These are phyloP conservation scores for Lactarius vividus DNA, from an alignment of 768 basidiomycete genomes.

Conservation along the genomic window DNA sequence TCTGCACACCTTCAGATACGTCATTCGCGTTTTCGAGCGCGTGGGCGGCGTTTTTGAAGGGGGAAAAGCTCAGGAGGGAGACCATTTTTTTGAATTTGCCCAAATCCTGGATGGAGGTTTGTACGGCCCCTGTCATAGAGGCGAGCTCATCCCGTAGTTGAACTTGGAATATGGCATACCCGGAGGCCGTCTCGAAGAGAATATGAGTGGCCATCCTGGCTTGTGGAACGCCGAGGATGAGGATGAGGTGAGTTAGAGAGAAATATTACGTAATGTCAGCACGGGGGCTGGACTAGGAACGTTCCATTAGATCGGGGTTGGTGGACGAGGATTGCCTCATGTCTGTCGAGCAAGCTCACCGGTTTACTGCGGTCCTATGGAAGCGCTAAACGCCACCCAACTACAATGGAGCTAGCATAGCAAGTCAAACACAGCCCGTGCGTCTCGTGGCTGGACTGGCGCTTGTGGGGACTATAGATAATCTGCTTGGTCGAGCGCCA, in stretches of 20 bases:
- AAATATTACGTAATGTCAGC: neutral
- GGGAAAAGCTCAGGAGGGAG: slow-evolving; percentile 82
- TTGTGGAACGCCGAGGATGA: slow-evolving; percentile 8
- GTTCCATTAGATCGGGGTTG: slow-evolving; percentile 18
- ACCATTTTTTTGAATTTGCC: slow-evolving; percentile 93
- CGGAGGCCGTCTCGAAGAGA: slow-evolving; percentile 91
- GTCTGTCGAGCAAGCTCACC: neutral
- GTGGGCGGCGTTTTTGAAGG: slow-evolving; percentile 91
- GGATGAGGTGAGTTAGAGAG: neutral
- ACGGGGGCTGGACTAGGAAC: neutral
- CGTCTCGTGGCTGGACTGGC: slow-evolving; percentile 8
- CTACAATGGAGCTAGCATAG: neutral
- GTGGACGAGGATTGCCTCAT: slow-evolving; percentile 7
- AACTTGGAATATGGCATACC: slow-evolving; percentile 89
- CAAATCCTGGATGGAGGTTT: slow-evolving; percentile 84
- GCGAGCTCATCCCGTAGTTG: slow-evolving; percentile 87
- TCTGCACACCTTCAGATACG: slow-evolving; percentile 79
- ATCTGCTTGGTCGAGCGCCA: slow-evolving; percentile 15
- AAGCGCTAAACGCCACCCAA: neutral
- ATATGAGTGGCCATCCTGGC: slow-evolving; percentile 71
- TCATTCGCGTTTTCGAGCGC: slow-evolving; percentile 96
- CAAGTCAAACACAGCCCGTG: slow-evolving; percentile 7
- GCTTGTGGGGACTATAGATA: slow-evolving; percentile 12
- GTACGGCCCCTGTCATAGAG: slow-evolving; percentile 69
- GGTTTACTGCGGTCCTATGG: neutral